phyloP scores from a whole-genome alignment of 805 yeast genomes.

The Candida lessepsii region DNA sequence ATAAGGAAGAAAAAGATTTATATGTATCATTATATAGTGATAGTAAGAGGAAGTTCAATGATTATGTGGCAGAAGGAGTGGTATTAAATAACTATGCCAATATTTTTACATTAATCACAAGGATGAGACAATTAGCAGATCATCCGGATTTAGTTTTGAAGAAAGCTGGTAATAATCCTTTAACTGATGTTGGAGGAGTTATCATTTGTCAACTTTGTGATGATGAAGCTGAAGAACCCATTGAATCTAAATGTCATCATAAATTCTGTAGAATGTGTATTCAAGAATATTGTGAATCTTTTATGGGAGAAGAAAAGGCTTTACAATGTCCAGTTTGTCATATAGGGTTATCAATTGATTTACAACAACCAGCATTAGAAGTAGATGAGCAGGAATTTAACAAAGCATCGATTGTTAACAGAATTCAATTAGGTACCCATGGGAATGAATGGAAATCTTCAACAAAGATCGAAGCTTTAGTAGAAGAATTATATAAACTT shows the following conservation, averaged over 20 bases:
- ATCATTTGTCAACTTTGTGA: constrained; percentile 89
- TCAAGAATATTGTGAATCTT: constrained; percentile 84
- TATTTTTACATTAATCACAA: constrained; percentile 89
- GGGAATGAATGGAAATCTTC: constrained; percentile 88
- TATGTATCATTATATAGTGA: constrained; percentile 86
- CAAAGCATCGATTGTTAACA: constrained; percentile 73
- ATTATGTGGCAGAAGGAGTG: constrained; percentile 94
- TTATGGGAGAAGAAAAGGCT: constrained; percentile 55
- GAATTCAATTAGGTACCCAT: constrained; percentile 72
- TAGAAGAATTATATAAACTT: constrained; percentile 85
- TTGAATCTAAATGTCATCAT: constrained; percentile 92
- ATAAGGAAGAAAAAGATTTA: constrained; percentile 92
- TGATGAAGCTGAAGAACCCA: constrained; percentile 98
- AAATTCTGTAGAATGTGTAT: constrained; percentile 91
- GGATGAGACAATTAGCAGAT: constrained; percentile 98
- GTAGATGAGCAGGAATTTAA: constrained; percentile 60
- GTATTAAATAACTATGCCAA: constrained; percentile 96
- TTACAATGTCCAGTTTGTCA: constrained; percentile 96
- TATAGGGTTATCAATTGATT: constrained; percentile 85
- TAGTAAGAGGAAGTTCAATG: constrained; percentile 82
- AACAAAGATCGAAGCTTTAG: constrained; percentile 93
- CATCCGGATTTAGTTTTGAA: constrained; percentile 95
- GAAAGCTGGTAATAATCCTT: constrained; percentile 42
- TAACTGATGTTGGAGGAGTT: constrained; percentile 46
- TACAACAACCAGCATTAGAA: constrained; percentile 81